phyloP scores from a whole-genome alignment of 75 land plant species.

The Larix kaempferi region DNA sequence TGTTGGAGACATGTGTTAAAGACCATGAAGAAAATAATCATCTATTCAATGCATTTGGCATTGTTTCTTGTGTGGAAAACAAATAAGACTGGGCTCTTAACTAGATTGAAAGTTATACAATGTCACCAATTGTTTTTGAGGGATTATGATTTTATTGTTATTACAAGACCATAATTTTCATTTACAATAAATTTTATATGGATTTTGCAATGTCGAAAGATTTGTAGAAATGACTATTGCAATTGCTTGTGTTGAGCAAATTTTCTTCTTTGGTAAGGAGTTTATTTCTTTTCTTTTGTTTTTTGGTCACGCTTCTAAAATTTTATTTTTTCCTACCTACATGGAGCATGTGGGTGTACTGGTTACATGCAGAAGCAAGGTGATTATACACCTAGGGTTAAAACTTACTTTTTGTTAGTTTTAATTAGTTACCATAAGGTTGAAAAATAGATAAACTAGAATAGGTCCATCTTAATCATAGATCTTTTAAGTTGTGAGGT shows the following conservation, averaged over 20 bases:
- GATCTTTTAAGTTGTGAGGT: too few species aligned
- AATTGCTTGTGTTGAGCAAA: conserved; percentile 85
- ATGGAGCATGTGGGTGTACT: too few species aligned
- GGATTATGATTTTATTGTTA: too few species aligned
- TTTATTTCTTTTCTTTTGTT: background rate
- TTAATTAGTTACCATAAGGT: too few species aligned
- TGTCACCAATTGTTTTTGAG: background rate
- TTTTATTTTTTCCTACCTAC: background rate
- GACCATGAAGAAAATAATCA: conserved; percentile 59
- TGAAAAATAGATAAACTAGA: too few species aligned
- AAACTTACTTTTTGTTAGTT: too few species aligned
- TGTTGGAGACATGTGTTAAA: conserved; percentile 77
- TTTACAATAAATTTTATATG: too few species aligned
- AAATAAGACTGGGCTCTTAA: conserved; percentile 83
- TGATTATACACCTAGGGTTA: too few species aligned
- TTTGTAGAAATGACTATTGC: conserved; percentile 79
- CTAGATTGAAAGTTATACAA: conserved; percentile 59
- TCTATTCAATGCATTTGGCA: conserved; percentile 79
- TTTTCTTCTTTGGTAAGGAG: conserved; percentile 81
- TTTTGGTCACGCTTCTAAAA: too few species aligned
- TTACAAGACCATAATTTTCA: background rate
- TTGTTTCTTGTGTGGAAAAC: conserved; percentile 59
- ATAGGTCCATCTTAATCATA: too few species aligned
- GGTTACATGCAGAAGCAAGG: too few species aligned
- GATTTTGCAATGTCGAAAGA: conserved; percentile 17